Percentiles rank a stretch among this genome's conserved stretches.
Evolutionary conservation across 2,329 filamentous ascomycete genomes (phyloP).

Genomic region (Periglandula ipomoeae): DNA sequence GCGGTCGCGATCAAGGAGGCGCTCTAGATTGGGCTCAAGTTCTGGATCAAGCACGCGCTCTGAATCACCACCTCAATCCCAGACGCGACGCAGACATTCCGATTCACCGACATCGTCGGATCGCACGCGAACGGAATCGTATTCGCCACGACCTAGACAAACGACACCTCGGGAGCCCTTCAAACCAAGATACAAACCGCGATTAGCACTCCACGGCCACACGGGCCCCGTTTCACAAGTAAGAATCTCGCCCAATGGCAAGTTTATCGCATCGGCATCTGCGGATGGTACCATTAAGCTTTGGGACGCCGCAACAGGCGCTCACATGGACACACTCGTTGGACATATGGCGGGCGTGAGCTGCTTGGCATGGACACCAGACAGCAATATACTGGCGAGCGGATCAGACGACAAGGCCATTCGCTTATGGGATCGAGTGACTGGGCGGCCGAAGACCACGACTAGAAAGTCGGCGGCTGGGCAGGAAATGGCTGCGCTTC

Average conservation of each 20-base stretch:
- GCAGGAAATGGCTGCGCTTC: slow-evolving; percentile 47
- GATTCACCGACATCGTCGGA: slow-evolving; percentile 21
- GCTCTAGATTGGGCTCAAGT: slow-evolving; percentile 23
- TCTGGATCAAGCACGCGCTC: slow-evolving; percentile 29
- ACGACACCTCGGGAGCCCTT: slow-evolving; percentile 39
- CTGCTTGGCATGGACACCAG: slow-evolving; percentile 88
- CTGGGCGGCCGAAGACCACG: slow-evolving; percentile 44
- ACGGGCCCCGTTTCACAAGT: slow-evolving; percentile 71
- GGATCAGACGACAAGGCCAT: slow-evolving; percentile 96
- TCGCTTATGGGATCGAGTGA: slow-evolving; percentile 74
- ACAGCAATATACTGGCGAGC: slow-evolving; percentile 77
- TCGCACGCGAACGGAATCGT: slow-evolving; percentile 16
- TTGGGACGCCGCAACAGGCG: slow-evolving; percentile 73
- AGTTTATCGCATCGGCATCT: slow-evolving; percentile 81
- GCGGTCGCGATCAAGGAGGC: slow-evolving; percentile 19
- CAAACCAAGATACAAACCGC: slow-evolving; percentile 57
- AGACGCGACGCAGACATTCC: slow-evolving; percentile 20
- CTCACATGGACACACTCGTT: slow-evolving; percentile 78
- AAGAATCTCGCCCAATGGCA: slow-evolving; percentile 83
- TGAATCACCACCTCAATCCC: slow-evolving; percentile 24
- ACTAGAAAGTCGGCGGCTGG: slow-evolving; percentile 26
- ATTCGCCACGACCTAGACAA: slow-evolving; percentile 11
- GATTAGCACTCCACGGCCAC: slow-evolving; percentile 69
- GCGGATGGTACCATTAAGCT: slow-evolving; percentile 87
- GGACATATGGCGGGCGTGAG: slow-evolving; percentile 90